Evolutionary conservation across 2,329 filamentous ascomycete genomes (phyloP).

Genomic region (Penicillium sp.): DNA sequence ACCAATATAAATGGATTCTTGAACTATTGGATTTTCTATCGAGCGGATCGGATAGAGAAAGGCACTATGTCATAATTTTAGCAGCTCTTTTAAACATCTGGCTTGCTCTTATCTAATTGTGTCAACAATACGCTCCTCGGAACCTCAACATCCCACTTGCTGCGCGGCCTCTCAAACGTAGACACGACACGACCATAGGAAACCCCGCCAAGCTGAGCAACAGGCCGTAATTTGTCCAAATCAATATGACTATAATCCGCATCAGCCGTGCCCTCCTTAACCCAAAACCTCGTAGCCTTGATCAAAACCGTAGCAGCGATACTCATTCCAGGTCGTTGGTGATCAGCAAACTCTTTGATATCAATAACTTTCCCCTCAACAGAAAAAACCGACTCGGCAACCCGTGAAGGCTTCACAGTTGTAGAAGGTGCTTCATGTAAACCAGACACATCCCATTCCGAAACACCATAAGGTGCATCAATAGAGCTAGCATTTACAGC

Average conservation of each 20-base stretch:
- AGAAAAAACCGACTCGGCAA: conserved; percentile 76
- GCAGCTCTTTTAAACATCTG: background rate
- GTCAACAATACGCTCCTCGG: conserved; percentile 18
- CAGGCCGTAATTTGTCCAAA: conserved; percentile 71
- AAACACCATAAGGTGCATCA: conserved; percentile 72
- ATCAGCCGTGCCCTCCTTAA: conserved; percentile 78
- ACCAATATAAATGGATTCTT: background rate
- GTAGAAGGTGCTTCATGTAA: conserved; percentile 66
- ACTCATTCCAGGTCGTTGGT: conserved; percentile 67
- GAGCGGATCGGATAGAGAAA: too few relatives aligned
- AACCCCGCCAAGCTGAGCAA: conserved; percentile 80
- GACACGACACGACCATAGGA: conserved; percentile 71
- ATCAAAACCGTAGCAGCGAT: conserved; percentile 71
- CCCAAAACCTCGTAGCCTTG: conserved; percentile 84
- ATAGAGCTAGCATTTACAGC: conserved; percentile 77
- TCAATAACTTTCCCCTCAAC: conserved; percentile 76
- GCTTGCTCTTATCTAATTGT: conserved; percentile 13
- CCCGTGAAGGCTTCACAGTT: conserved; percentile 68
- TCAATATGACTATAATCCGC: conserved; percentile 72
- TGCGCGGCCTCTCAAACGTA: conserved; percentile 66
- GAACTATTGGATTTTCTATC: background rate
- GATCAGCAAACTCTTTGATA: conserved; percentile 72
- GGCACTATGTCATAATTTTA: too few relatives aligned
- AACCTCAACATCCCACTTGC: conserved; percentile 20
- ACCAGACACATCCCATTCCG: conserved; percentile 79